phyloP scores from a whole-genome alignment of 257 asterid genomes.

The Solanum bulbocastanum region DNA sequence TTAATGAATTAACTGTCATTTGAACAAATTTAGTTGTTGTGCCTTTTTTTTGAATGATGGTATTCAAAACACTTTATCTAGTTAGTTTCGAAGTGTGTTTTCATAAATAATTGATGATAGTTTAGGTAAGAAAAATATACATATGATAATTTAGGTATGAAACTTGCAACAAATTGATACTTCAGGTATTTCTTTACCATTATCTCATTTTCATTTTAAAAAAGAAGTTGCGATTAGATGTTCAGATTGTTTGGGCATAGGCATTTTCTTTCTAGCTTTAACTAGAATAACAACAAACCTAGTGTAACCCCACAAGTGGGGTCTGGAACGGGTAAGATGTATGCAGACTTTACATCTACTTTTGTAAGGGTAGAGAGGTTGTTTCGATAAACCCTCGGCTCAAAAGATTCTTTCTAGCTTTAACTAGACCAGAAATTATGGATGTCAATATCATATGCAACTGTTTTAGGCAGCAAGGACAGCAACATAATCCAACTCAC shows the following conservation, averaged over 20 bases:
- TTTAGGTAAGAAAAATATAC: no score
- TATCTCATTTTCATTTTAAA: no score
- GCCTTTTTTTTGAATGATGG: no score
- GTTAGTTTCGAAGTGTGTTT: no score
- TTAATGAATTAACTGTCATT: no score
- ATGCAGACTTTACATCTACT: background rate
- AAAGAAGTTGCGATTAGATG: no score
- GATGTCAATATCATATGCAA: background rate
- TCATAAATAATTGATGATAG: no score
- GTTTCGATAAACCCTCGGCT: background rate
- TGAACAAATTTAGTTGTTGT: no score
- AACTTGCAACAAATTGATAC: background rate
- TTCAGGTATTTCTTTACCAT: no score
- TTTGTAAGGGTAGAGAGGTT: background rate
- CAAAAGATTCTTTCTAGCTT: background rate
- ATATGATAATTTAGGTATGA: no score
- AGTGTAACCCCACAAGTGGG: no score
- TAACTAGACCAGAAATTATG: background rate
- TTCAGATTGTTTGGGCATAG: background rate
- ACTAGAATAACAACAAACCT: background rate
- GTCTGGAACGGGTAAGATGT: accelerated
- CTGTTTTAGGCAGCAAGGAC: background rate
- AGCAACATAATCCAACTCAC: background rate
- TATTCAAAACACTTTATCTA: no score
- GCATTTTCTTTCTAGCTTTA: background rate